Conservation (phyloP, 345 rosid genomes). For the Dimocarpus longan region DNA sequence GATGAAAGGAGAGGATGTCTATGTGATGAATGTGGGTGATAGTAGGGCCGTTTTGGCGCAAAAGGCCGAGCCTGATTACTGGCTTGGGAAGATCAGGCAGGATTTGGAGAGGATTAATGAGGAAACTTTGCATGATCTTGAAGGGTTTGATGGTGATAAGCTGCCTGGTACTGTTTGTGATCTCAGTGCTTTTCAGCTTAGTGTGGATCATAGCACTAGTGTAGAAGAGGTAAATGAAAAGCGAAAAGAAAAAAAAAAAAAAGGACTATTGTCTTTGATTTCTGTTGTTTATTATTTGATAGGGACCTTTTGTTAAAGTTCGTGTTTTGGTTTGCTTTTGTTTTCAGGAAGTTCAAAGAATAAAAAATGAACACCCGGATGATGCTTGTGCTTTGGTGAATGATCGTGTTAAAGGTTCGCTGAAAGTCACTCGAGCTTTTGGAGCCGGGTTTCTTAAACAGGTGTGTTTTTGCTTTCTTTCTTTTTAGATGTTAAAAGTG, state of each 20-base stretch:
- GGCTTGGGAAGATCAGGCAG: slow-evolving; percentile 67
- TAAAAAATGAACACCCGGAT: slow-evolving; percentile 76
- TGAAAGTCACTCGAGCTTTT: slow-evolving; percentile 95
- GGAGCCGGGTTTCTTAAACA: slow-evolving; percentile 96
- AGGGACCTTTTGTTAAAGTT: not conserved
- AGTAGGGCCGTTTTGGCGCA: slow-evolving; percentile 91
- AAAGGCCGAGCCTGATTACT: slow-evolving; percentile 62
- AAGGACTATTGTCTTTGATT: not conserved
- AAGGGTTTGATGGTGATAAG: slow-evolving; percentile 44
- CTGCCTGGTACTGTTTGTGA: slow-evolving; percentile 31
- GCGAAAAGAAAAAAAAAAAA: not conserved
- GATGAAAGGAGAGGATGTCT: slow-evolving; percentile 96
- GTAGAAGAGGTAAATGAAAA: slow-evolving; percentile 59
- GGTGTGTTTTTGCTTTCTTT: slow-evolving; percentile 39
- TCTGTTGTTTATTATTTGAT: not conserved
- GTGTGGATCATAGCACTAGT: slow-evolving; percentile 83
- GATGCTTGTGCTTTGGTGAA: slow-evolving; percentile 70
- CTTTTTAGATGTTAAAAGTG: not conserved
- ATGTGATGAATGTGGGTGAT: slow-evolving; percentile 94
- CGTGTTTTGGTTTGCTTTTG: slow-evolving; percentile 11
- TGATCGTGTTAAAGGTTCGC: slow-evolving; percentile 87
- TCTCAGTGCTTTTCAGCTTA: slow-evolving; percentile 69
- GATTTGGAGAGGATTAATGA: slow-evolving; percentile 89
- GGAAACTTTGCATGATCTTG: slow-evolving; percentile 75
- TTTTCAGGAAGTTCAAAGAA: slow-evolving; percentile 84